A percentile compares a stretch with the other conserved stretches of the same genome.
Evolutionary conservation across 768 basidiomycete species (phyloP).

Genomic region (Boletellus ananiceps): DNA sequence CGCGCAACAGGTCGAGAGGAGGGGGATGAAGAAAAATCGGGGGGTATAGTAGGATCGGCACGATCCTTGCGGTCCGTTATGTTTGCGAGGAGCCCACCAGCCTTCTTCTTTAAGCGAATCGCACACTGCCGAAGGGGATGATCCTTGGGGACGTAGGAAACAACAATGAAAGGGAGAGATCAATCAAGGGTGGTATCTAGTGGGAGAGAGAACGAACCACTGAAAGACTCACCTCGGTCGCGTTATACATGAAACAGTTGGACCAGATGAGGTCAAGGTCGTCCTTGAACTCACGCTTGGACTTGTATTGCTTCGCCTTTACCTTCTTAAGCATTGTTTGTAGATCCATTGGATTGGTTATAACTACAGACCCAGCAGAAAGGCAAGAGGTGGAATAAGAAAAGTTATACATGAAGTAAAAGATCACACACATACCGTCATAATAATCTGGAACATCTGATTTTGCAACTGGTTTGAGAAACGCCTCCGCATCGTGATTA

Average conservation of each 20-base stretch:
- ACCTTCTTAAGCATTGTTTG: constrained; percentile 91
- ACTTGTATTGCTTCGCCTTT: constrained; percentile 88
- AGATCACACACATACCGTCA: constrained; percentile 54
- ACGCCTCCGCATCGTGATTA: constrained; percentile 89
- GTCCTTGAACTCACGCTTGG: constrained; percentile 87
- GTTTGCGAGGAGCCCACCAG: constrained; percentile 80
- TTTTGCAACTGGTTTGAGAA: constrained; percentile 89
- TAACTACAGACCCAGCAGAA: constrained; percentile 52
- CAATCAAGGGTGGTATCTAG: not conserved
- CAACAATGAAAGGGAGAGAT: constrained; percentile 1
- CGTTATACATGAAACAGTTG: constrained; percentile 92
- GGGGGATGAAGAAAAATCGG: constrained; percentile 33
- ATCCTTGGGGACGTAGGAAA: constrained; percentile 42
- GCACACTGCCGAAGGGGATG: constrained; percentile 87
- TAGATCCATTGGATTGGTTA: constrained; percentile 93
- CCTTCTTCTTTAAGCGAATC: constrained; percentile 74
- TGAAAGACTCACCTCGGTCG: constrained; percentile 67
- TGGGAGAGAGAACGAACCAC: not conserved
- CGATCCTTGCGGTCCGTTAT: constrained; percentile 88
- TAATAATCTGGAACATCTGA: constrained; percentile 92
- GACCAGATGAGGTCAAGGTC: constrained; percentile 97
- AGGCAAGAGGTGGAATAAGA: constrained; percentile 1
- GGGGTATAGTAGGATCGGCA: constrained; percentile 62
- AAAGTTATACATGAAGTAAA: not conserved
- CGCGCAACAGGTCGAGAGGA: constrained; percentile 32